These are phyloP conservation scores for Didymella pomorum DNA, from an alignment of 2,329 filamentous ascomycete genomes.

Conservation along the genomic window DNA sequence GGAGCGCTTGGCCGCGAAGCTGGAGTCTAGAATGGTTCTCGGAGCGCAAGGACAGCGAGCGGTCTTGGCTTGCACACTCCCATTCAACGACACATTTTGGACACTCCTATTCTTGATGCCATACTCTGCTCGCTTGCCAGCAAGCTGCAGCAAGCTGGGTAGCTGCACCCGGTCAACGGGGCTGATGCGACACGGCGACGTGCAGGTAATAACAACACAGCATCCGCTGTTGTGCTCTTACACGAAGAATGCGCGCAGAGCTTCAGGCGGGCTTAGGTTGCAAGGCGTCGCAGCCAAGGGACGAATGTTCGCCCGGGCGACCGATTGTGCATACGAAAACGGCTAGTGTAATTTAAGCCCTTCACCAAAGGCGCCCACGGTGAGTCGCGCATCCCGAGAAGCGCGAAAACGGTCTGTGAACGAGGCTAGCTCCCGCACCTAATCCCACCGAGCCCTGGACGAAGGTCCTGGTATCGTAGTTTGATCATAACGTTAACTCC, in stretches of 20 bases:
- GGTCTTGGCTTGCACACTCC: conserved; percentile 16
- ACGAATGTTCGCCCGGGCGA: conserved; percentile 22
- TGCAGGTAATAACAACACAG: conserved; percentile 6
- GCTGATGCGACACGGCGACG: conserved; percentile 4
- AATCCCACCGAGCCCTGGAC: conserved; percentile 16
- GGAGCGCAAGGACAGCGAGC: conserved; percentile 13
- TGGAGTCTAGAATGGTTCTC: conserved; percentile 6
- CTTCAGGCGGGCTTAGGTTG: conserved; percentile 1
- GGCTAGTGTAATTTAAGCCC: conserved; percentile 14
- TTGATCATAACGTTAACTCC: conserved; percentile 20
- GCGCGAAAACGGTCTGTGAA: background rate
- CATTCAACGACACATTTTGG: conserved; percentile 6
- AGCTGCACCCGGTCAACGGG: conserved; percentile 8
- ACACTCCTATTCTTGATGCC: conserved; percentile 5
- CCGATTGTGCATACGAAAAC: conserved; percentile 5
- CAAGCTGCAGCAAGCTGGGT: background rate
- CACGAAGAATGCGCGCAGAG: conserved; percentile 1
- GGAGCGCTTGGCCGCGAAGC: conserved; percentile 4
- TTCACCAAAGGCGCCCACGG: conserved; percentile 11
- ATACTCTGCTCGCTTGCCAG: conserved; percentile 2
- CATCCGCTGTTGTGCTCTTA: conserved; percentile 7
- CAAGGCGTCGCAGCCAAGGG: conserved; percentile 8
- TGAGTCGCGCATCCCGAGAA: conserved; percentile 14
- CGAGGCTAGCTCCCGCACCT: conserved; percentile 21
- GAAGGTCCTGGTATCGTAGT: conserved; percentile 18